phyloP scores from a whole-genome alignment of 768 basidiomycete genomes.

The Trametes elegans region DNA sequence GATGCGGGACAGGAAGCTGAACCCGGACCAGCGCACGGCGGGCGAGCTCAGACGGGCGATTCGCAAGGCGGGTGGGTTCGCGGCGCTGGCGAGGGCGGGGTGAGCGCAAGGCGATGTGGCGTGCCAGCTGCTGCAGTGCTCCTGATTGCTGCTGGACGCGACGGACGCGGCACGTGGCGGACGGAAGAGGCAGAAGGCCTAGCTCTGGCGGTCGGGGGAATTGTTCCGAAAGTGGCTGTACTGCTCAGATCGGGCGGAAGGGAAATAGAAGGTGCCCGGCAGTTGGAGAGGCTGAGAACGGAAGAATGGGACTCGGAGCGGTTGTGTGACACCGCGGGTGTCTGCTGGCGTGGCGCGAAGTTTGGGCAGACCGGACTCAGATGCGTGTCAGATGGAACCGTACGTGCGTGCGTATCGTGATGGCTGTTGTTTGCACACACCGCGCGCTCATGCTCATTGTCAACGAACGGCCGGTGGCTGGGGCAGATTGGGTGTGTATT shows the following conservation, averaged over 20 bases:
- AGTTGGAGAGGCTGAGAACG: background rate
- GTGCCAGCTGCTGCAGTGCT: no score
- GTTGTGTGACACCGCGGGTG: slow-evolving; percentile 17
- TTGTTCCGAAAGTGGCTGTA: slow-evolving; percentile 19
- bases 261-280: slow-evolving; percentile 16
- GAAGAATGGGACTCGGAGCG: slow-evolving; percentile 5
- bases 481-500: slow-evolving; percentile 10
- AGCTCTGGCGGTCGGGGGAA: slow-evolving; percentile 8
- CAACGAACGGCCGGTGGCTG: slow-evolving; percentile 8
- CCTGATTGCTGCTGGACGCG: no score
- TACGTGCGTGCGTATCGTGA: slow-evolving; percentile 8
- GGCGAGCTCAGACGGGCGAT: slow-evolving; percentile 73
- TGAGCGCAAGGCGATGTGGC: no score
- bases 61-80: slow-evolving; percentile 50
- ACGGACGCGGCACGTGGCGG: background rate
- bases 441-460: slow-evolving; percentile 12
- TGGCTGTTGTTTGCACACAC: background rate
- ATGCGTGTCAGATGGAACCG: slow-evolving; percentile 6
- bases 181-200: slow-evolving; percentile 11
- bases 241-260: slow-evolving; percentile 11
- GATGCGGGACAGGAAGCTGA: slow-evolving; percentile 76
- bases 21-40: slow-evolving; percentile 80
- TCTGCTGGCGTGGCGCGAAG: background rate
- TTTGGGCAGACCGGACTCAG: slow-evolving; percentile 4
- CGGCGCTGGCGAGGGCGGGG: slow-evolving; percentile 20